Conservation (phyloP, 371 early-diverging fungal genomes). For the Actinomortierella ambigua region DNA sequence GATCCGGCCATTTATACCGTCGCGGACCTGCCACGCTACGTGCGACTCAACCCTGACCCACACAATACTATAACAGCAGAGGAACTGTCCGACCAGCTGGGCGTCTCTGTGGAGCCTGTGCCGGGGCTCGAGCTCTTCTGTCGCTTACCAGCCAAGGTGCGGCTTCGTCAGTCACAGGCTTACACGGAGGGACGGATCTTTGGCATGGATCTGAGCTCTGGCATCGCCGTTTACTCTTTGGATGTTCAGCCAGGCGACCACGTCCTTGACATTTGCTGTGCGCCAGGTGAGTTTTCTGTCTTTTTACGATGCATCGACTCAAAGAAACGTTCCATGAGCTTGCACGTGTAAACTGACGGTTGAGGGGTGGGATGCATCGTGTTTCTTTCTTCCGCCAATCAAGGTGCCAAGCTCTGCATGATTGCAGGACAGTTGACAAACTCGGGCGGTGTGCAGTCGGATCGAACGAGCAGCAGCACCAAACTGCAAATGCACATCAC, state of each 20-base stretch:
- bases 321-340: too few relatives aligned
- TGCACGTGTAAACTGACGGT: too few relatives aligned
- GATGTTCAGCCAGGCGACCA: constrained; percentile 68
- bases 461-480: constrained; percentile 19
- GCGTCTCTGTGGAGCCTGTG: constrained; percentile 35
- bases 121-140: constrained; percentile 41
- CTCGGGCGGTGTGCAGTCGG: constrained; percentile 41
- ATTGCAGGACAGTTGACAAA: constrained; percentile 71
- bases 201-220: constrained; percentile 90
- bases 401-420: constrained; percentile 85
- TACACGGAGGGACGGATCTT: constrained; percentile 56
- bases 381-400: constrained; percentile 13
- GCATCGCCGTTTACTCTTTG: constrained; percentile 70
- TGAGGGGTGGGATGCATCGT: too few relatives aligned
- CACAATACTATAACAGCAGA: constrained; percentile 47
- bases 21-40: constrained; percentile 68
- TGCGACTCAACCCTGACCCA: constrained; percentile 64
- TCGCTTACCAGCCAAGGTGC: constrained; percentile 17
- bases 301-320: neutral
- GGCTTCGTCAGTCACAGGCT: constrained; percentile 36
- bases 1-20: constrained; percentile 68
- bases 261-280: constrained; percentile 81
- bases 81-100: constrained; percentile 52
- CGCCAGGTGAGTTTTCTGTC: constrained; percentile 51
- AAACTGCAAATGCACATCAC: constrained; percentile 33